phyloP scores from a whole-genome alignment of 1,139 yeast genomes.

The Candida pseudoviswanathii region DNA sequence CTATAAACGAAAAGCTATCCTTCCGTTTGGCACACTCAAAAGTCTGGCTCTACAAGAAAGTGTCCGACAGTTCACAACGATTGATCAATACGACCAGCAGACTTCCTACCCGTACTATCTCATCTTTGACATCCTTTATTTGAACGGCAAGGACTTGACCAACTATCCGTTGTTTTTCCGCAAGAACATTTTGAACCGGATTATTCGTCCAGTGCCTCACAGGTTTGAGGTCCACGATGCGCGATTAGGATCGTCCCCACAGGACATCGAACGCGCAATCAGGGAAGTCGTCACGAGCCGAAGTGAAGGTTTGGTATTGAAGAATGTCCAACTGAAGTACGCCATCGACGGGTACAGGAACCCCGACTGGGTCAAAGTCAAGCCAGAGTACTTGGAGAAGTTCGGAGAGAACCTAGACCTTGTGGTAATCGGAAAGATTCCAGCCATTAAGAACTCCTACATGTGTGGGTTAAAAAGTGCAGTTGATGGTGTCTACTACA shows the following conservation, averaged over 20 bases:
- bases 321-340: constrained; percentile 63
- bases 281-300: constrained; percentile 59
- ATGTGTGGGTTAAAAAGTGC: constrained; percentile 66
- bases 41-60: constrained; percentile 63
- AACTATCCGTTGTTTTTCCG: constrained; percentile 57
- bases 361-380: constrained; percentile 78
- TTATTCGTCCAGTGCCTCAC: constrained; percentile 51
- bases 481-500: constrained; percentile 37
- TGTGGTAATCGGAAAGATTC: constrained; percentile 74
- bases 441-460: constrained; percentile 73
- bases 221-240: constrained; percentile 59
- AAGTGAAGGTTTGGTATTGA: constrained; percentile 84
- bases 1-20: constrained; percentile 52
- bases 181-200: constrained; percentile 48
- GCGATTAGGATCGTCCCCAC: constrained; percentile 43
- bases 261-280: constrained; percentile 59
- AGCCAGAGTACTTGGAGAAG: constrained; percentile 86
- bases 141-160: constrained; percentile 67
- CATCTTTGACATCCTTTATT: constrained; percentile 69
- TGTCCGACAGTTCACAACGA: constrained; percentile 43
- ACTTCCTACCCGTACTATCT: constrained; percentile 62
- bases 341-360: constrained; percentile 62
- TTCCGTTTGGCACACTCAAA: constrained; percentile 82
- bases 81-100: constrained; percentile 39
- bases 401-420: constrained; percentile 88